These are phyloP conservation scores for Trichoderma breve DNA, from an alignment of 2,329 filamentous ascomycete species.

Conservation along the genomic window DNA sequence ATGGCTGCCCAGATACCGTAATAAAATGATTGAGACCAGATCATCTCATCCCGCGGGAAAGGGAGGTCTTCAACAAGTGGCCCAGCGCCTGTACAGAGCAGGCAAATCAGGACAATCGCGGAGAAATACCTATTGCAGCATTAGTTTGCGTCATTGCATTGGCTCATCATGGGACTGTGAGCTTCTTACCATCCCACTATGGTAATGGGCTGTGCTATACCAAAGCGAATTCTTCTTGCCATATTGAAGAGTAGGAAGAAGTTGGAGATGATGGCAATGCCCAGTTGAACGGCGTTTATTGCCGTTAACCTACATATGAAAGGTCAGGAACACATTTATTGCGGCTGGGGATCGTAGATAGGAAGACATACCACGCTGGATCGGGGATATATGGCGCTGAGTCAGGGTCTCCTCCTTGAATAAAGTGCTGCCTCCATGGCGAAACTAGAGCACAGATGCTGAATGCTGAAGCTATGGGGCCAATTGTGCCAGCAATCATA, in stretches of 20 bases:
- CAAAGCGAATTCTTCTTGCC: conserved; percentile 74
- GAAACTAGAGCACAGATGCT: conserved; percentile 76
- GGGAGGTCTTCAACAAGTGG: conserved; percentile 24
- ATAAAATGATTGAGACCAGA: conserved; percentile 80
- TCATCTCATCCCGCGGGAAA: conserved; percentile 43
- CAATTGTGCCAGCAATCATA: conserved; percentile 78
- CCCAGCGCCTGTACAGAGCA: conserved; percentile 32
- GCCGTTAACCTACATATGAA: conserved; percentile 56
- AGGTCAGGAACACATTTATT: background rate
- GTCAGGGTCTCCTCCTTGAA: background rate
- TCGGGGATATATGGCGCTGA: background rate
- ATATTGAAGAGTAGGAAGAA: conserved; percentile 84
- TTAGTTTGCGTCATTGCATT: background rate
- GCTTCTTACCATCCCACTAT: conserved; percentile 71
- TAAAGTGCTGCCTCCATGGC: conserved; percentile 52
- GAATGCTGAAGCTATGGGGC: conserved; percentile 83
- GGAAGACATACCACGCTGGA: conserved; percentile 1
- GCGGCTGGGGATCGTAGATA: background rate
- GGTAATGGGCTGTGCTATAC: conserved; percentile 76
- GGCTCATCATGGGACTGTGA: background rate
- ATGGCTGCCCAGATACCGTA: conserved; percentile 78
- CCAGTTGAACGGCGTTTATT: conserved; percentile 76
- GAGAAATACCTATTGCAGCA: conserved; percentile 44
- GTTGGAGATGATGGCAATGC: conserved; percentile 74
- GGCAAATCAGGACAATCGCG: conserved; percentile 63